A percentile compares a stretch with the other conserved stretches of the same genome.
Conservation (phyloP, 257 asterid species). For the Euphrasia confusa region DNA sequence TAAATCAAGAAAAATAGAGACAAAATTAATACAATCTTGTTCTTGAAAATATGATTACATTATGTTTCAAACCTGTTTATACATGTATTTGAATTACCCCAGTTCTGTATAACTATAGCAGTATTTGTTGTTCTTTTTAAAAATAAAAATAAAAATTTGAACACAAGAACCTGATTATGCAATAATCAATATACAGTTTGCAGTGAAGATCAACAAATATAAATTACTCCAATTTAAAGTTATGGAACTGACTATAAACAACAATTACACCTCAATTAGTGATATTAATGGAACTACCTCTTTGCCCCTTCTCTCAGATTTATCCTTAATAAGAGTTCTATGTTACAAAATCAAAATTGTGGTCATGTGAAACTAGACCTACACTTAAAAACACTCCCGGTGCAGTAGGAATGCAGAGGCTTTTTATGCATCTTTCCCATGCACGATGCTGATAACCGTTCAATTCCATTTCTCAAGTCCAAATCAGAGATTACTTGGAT, state of each 20-base stretch:
- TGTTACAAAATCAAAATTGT: constrained; percentile 60
- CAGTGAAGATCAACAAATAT: background rate
- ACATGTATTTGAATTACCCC: too few relatives aligned
- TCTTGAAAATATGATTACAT: too few relatives aligned
- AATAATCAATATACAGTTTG: too few relatives aligned
- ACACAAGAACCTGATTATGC: too few relatives aligned
- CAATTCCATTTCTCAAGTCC: constrained; percentile 15
- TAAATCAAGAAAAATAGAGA: too few relatives aligned
- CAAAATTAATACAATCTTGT: too few relatives aligned
- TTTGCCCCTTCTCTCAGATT: constrained; percentile 34
- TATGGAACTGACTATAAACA: constrained; percentile 23
- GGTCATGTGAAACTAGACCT: constrained; percentile 34
- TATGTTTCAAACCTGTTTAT: too few relatives aligned
- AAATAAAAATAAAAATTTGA: too few relatives aligned
- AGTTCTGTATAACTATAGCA: too few relatives aligned
- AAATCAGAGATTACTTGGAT: constrained; percentile 7
- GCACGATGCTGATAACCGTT: constrained; percentile 12
- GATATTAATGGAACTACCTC: constrained; percentile 34
- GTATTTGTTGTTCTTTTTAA: too few relatives aligned
- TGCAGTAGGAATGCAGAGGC: constrained; percentile 21
- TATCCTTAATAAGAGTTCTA: constrained; percentile 33
- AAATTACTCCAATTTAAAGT: background rate
- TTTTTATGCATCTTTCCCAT: constrained; percentile 17
- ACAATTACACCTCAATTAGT: constrained; percentile 26
- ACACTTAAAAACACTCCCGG: constrained; percentile 30